Evolutionary conservation across 2,329 filamentous ascomycete genomes (phyloP), one percentile per base, ranked within the genome.

Genomic region (Arthroderma sp.): DNA sequence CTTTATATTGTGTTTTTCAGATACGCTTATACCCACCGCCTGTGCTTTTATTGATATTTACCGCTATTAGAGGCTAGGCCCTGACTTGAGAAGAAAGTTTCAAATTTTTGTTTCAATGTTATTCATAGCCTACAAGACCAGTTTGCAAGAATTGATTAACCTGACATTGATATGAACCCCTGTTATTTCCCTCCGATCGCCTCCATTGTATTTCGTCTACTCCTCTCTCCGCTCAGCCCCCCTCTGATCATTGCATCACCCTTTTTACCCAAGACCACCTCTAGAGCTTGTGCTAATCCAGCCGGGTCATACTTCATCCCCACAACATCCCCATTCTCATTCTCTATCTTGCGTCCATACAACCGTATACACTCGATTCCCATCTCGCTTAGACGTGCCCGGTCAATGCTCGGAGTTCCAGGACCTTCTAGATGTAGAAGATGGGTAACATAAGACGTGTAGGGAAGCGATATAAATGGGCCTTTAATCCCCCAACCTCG

Each of bases 341-440:
- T 67, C 40, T 70, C 64, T 30, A 61, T 60, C 48, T 71, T 78
- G 32, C 81, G 74, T 2, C 86, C 87, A 58, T 91, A 89, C 1
- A 94, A 68, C 45, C 80, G 73, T 9, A 93, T 74, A 10, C 80
- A 79, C 55, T 87, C 81, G 36, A 96, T 85, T 0, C 87, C 87
- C 50, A 87, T 61, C 11, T 65, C 62, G 3, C 65, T 65, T 37
- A 95, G 68, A 44, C 72, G 73, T 4, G 72, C 72, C 41, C 71
- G 77, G 53, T 94, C 78, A 1, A 94, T 81, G 3, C 60, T 66
- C 0, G 88, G 88, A 22, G 81, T 79, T 0, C 74, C 75, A 0
- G 77, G 72, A 0, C 80, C 81, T 36, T 88, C 83, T 0, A 94
- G 65, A 57, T 94, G 83, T 5, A 95, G 71, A 9, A 95, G 61